Evolutionary conservation across 805 yeast species (phyloP).

Genomic region (Yamadazyma philogaea): DNA sequence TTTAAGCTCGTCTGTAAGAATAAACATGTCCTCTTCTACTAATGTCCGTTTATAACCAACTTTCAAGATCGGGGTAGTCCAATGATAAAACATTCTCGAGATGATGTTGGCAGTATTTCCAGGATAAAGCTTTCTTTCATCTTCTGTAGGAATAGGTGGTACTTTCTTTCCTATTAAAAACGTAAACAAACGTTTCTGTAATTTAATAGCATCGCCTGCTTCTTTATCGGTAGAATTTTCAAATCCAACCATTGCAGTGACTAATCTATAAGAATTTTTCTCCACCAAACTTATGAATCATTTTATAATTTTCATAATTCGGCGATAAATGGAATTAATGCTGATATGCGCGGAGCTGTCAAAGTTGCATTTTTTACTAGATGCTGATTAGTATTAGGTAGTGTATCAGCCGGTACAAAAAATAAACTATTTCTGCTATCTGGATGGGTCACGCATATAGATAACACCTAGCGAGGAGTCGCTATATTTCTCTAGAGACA

Average conservation of each 20-base stretch:
- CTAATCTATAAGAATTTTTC: not conserved
- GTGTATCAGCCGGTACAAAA: too few relatives aligned
- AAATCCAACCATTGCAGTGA: not conserved
- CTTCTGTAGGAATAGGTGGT: conserved; percentile 46
- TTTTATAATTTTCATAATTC: not conserved
- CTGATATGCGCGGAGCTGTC: not conserved
- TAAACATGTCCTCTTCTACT: conserved; percentile 53
- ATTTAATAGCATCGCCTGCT: not conserved
- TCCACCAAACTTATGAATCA: not conserved
- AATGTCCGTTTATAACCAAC: conserved; percentile 68
- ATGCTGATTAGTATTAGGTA: too few relatives aligned
- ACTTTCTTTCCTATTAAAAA: conserved; percentile 44
- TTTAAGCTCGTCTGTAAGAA: conserved; percentile 25
- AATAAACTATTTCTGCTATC: too few relatives aligned
- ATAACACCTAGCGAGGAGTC: too few relatives aligned
- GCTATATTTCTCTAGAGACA: too few relatives aligned
- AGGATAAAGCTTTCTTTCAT: conserved; percentile 47
- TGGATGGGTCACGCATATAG: too few relatives aligned
- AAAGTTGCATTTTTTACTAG: not conserved
- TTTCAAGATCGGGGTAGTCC: conserved; percentile 57
- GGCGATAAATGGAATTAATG: not conserved
- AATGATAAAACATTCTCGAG: conserved; percentile 51
- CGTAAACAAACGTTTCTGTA: conserved; percentile 43
- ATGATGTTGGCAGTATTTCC: conserved; percentile 31
- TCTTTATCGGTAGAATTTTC: not conserved